Base-by-base conservation (phyloP, 2,329 filamentous ascomycete species). In the Exophiala oligosperma region DNA sequence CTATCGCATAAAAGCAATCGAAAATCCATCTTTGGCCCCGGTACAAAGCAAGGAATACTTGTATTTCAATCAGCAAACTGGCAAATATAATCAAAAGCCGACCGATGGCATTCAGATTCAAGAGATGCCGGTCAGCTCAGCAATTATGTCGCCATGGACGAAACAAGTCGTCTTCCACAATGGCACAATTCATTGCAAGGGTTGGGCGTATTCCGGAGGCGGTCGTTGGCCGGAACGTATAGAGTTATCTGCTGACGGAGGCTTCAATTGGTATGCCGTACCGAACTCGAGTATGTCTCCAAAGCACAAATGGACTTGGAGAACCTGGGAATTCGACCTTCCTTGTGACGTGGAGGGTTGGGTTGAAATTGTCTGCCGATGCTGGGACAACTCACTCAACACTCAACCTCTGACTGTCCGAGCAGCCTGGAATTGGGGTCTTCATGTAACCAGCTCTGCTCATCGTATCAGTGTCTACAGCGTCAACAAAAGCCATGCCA, bases 41-140 rank as follows among this genome's bases (percentile, higher is more conserved):
- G 85, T 88, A 0, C 86, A 89, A 71, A 81, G 77, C 66, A 80
- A 81, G 54, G 86, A 89, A 66, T 89, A 89, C 54, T 75, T 89
- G 0, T 89, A 90, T 71, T 91, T 86, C 69, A 84, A 81, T 1
- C 84, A 84, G 9, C 86, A 90, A 68, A 74, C 85, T 0, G 86
- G 86, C 9, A 89, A 89, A 72, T 84, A 89, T 64, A 89, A 89
- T 60, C 75, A 79, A 11, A 75, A 73, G 8, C 80, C 82, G 64
- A 83, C 76, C 14, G 83, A 84, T 46, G 86, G 84, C 0, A 85
- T 87, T 60, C 82, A 81, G 61, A 89, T 88, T 65, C 87, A 90
- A 66, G 86, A 89, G 37, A 90, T 89, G 86, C 87, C 87, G 0
- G 86, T 89, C 2, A 83, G 80, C 48, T 83, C 79, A 12, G 86